These are phyloP conservation scores for Debaryomyces subglobosus DNA, from an alignment of 1,139 yeast species.

Conservation along the genomic window DNA sequence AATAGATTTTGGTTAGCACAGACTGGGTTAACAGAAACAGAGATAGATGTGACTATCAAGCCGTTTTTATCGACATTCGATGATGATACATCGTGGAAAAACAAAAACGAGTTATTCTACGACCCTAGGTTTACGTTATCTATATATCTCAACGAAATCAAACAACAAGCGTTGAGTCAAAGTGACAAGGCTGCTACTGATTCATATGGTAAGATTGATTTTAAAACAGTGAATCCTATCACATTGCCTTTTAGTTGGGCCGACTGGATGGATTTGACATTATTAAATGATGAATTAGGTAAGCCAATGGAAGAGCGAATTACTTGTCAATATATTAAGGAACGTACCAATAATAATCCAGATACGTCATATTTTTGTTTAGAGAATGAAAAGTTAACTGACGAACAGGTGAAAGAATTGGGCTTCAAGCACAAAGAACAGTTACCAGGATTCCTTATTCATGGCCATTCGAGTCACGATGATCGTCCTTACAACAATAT, in stretches of 20 bases:
- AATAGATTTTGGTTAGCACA: conserved; percentile 27
- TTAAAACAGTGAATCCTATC: conserved; percentile 22
- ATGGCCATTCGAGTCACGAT: conserved; percentile 30
- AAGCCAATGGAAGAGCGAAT: conserved; percentile 23
- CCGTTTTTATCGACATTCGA: conserved; percentile 20
- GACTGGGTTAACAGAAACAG: conserved; percentile 23
- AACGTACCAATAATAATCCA: conserved; percentile 24
- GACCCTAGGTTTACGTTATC: conserved; percentile 47
- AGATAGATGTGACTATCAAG: conserved; percentile 13
- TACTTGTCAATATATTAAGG: conserved; percentile 24
- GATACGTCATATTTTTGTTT: conserved; percentile 26
- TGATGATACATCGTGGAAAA: conserved; percentile 22
- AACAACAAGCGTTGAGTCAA: conserved; percentile 17
- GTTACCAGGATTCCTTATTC: conserved; percentile 32
- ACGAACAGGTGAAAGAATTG: conserved; percentile 23
- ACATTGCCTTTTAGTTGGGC: conserved; percentile 35
- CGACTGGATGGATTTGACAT: conserved; percentile 33
- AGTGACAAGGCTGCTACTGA: not conserved
- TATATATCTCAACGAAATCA: conserved; percentile 35
- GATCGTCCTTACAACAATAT: conserved; percentile 31
- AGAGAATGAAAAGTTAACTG: conserved; percentile 21
- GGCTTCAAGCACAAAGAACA: conserved; percentile 26
- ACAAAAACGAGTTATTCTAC: conserved; percentile 25
- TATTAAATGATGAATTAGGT: conserved; percentile 22
- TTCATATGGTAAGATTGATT: conserved; percentile 9